Percentiles rank a stretch among this genome's conserved stretches.
Conservation (phyloP, 1,284 basidiomycete genomes). For the Naganishia albida region DNA sequence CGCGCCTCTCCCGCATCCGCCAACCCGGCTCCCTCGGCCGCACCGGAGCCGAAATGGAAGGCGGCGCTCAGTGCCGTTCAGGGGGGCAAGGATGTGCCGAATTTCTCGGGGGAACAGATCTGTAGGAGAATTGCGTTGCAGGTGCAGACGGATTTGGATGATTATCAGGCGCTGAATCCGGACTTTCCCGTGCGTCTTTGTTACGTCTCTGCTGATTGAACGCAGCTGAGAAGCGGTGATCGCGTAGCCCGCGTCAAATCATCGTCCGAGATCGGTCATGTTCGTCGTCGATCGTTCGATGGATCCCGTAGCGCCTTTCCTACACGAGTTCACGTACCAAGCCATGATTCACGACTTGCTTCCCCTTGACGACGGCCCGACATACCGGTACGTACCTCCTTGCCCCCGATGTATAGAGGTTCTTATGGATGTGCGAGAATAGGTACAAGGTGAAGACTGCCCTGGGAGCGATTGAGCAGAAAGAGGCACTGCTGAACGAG, state of each 20-base stretch:
- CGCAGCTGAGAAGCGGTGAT: slow-evolving; percentile 40
- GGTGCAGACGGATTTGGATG: slow-evolving; percentile 78
- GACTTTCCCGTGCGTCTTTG: slow-evolving; percentile 72
- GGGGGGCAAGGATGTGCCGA: slow-evolving; percentile 58
- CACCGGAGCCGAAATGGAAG: slow-evolving; percentile 44
- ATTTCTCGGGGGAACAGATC: slow-evolving; percentile 59
- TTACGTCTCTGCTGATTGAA: slow-evolving; percentile 20
- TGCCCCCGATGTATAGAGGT: background rate
- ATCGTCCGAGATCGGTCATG: slow-evolving; percentile 79
- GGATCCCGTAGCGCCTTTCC: slow-evolving; percentile 84
- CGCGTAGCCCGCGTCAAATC: slow-evolving; percentile 57
- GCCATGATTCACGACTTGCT: slow-evolving; percentile 97
- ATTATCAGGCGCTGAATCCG: slow-evolving; percentile 77
- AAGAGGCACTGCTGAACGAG: slow-evolving; percentile 79
- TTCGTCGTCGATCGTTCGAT: slow-evolving; percentile 94
- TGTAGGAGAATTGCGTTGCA: slow-evolving; percentile 76
- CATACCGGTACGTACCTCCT: slow-evolving; percentile 70
- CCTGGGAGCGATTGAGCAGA: slow-evolving; percentile 79
- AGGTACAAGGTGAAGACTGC: slow-evolving; percentile 84
- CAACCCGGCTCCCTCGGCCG: slow-evolving; percentile 61
- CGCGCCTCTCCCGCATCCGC: slow-evolving; percentile 57
- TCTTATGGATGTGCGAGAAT: slow-evolving; percentile 1
- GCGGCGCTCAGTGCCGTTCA: slow-evolving; percentile 44
- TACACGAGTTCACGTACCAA: slow-evolving; percentile 99
- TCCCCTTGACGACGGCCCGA: slow-evolving; percentile 78